Evolutionary conservation across 257 asterid genomes (phyloP).

Genomic region (Solanum pinnatisectum): DNA sequence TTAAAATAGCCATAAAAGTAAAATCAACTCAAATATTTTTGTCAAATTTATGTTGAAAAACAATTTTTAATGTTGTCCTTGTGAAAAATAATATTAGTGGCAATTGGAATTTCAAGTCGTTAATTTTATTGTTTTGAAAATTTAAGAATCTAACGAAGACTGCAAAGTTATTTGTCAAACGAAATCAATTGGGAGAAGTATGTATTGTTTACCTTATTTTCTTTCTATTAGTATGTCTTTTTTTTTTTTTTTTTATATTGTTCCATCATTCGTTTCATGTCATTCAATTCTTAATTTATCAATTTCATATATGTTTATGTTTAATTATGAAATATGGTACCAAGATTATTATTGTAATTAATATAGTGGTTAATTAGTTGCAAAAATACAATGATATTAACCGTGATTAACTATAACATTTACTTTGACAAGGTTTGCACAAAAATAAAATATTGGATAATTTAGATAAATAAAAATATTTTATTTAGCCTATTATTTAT

Average conservation of each 20-base stretch:
- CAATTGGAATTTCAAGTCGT: not conserved
- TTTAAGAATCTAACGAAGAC: not conserved
- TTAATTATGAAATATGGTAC: too few relatives aligned
- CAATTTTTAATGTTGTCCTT: not conserved
- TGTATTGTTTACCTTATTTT: not conserved
- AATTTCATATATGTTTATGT: not conserved
- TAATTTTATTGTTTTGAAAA: not conserved
- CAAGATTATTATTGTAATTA: too few relatives aligned
- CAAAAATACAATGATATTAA: not conserved
- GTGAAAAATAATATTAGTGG: not conserved
- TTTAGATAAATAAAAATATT: not conserved
- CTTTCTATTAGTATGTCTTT: too few relatives aligned
- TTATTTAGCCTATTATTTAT: not conserved
- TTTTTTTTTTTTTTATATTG: too few relatives aligned
- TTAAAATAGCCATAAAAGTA: too few relatives aligned
- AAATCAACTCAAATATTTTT: not conserved
- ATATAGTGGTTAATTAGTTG: not conserved
- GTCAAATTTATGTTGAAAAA: not conserved
- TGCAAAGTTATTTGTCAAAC: not conserved
- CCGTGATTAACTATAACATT: not conserved
- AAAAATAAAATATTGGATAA: too few relatives aligned
- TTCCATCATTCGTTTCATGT: not conserved
- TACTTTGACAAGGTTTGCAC: not conserved
- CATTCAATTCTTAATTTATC: not conserved
- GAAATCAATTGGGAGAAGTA: not conserved